Percentiles rank a stretch among this genome's conserved stretches.
Evolutionary conservation across 1,284 basidiomycete species (phyloP).

Genomic region (Leucoagaricus sp.): DNA sequence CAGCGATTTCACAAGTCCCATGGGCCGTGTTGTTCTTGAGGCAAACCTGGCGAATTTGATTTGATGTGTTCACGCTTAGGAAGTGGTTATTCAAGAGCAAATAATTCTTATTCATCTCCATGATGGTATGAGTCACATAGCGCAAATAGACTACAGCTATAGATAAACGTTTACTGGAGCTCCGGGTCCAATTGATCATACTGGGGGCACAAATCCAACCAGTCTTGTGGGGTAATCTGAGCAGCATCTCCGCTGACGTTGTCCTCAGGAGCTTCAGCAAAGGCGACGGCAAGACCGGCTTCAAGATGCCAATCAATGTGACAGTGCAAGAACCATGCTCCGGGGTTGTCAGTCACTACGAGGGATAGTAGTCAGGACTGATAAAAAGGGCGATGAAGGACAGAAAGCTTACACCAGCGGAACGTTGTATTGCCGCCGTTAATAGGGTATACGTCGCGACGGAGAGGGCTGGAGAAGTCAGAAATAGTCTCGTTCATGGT

Average conservation of each 20-base stretch:
- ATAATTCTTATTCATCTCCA: background rate
- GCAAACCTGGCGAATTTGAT: background rate
- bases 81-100: no score
- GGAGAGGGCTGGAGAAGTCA: constrained; percentile 21
- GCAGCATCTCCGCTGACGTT: constrained; percentile 26
- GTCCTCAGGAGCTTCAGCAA: constrained; percentile 33
- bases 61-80: background rate
- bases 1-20: no score
- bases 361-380: background rate
- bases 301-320: constrained; percentile 23
- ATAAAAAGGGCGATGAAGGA: background rate
- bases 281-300: constrained; percentile 36
- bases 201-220: constrained; percentile 35
- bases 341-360: constrained; percentile 32
- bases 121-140: background rate
- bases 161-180: constrained; percentile 16
- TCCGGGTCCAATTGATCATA: constrained; percentile 30
- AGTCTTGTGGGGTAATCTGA: constrained; percentile 30
- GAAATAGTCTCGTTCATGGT: background rate
- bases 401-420: constrained; percentile 25
- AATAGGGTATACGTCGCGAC: constrained; percentile 35
- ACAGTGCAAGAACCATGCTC: constrained; percentile 30
- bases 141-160: background rate
- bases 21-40: no score
- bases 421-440: constrained; percentile 36